Conservation (phyloP, 164 flowering plant genomes). For the Magnolia kwangsiensis region DNA sequence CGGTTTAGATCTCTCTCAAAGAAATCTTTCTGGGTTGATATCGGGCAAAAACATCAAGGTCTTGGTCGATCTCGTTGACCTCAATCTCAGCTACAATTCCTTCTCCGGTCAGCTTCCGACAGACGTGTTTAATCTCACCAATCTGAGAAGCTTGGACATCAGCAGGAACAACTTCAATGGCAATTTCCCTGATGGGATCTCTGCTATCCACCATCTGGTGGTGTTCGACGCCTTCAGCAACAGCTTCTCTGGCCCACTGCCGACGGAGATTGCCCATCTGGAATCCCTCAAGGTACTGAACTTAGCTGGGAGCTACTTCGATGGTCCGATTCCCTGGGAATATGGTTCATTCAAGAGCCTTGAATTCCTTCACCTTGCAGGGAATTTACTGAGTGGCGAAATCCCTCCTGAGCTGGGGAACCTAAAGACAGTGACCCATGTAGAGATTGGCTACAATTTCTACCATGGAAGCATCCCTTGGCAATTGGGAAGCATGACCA, state of each 20-base stretch:
- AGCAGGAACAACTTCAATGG: slow-evolving; percentile 86
- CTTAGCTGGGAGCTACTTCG: slow-evolving; percentile 92
- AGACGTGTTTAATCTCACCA: slow-evolving; percentile 56
- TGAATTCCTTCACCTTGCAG: slow-evolving; percentile 83
- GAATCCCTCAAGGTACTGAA: slow-evolving; percentile 63
- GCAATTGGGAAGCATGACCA: slow-evolving; percentile 78
- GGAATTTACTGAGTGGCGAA: slow-evolving; percentile 60
- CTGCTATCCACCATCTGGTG: slow-evolving; percentile 35
- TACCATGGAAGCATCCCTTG: slow-evolving; percentile 70
- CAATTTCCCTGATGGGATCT: slow-evolving; percentile 53
- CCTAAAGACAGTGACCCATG: slow-evolving; percentile 63
- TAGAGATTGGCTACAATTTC: slow-evolving; percentile 91
- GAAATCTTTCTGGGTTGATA: slow-evolving; percentile 55
- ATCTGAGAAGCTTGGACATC: slow-evolving; percentile 60
- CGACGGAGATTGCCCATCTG: slow-evolving; percentile 50
- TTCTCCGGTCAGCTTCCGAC: slow-evolving; percentile 65
- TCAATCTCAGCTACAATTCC: slow-evolving; percentile 76
- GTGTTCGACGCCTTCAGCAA: slow-evolving; percentile 86
- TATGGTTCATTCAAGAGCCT: slow-evolving; percentile 71
- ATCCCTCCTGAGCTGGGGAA: slow-evolving; percentile 64
- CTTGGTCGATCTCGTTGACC: slow-evolving; percentile 48
- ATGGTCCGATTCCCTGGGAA: slow-evolving; percentile 67
- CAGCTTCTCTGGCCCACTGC: slow-evolving; percentile 81
- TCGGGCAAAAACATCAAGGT: slow-evolving; percentile 51
- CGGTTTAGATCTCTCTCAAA: slow-evolving; percentile 57